Evolutionary conservation across 805 yeast genomes (phyloP).

Genomic region (Starmerella ratchasimensis): DNA sequence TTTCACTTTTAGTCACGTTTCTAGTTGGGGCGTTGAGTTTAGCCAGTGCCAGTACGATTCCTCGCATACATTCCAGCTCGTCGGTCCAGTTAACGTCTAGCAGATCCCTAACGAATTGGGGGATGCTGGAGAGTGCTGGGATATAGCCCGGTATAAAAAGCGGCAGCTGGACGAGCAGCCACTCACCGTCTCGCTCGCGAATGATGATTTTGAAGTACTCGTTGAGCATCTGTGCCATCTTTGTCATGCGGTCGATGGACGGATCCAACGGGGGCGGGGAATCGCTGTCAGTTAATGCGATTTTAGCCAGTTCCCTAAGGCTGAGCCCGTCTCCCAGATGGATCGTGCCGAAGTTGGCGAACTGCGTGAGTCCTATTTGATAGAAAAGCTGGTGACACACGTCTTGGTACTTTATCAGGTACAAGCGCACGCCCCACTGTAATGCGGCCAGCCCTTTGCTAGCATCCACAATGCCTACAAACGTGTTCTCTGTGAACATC

Average conservation of each 20-base stretch:
- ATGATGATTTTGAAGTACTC: constrained; percentile 62
- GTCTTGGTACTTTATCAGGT: constrained; percentile 67
- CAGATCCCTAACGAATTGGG: constrained; percentile 50
- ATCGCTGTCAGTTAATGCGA: constrained; percentile 1
- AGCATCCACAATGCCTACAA: constrained; percentile 72
- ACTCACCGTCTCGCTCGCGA: constrained; percentile 23
- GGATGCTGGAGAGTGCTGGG: constrained; percentile 52
- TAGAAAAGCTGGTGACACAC: constrained; percentile 58
- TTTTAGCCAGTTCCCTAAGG: constrained; percentile 29
- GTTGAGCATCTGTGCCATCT: constrained; percentile 60
- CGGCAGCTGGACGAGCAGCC: constrained; percentile 43
- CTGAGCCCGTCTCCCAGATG: constrained; percentile 29
- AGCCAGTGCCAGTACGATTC: constrained; percentile 55
- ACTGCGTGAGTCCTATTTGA: constrained; percentile 64
- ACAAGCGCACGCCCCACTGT: constrained; percentile 68
- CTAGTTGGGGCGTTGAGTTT: constrained; percentile 56
- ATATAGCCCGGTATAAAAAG: constrained; percentile 47
- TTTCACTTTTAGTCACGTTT: constrained; percentile 24
- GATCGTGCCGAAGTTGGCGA: constrained; percentile 65
- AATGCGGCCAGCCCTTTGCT: constrained; percentile 59
- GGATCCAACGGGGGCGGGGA: background rate
- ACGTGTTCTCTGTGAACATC: constrained; percentile 54
- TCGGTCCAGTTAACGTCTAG: constrained; percentile 51
- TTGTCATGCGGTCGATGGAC: constrained; percentile 21
- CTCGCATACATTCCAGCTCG: constrained; percentile 57